phyloP scores from a whole-genome alignment of 495 filamentous ascomycete genomes.

The Aspergillus conjunctus region DNA sequence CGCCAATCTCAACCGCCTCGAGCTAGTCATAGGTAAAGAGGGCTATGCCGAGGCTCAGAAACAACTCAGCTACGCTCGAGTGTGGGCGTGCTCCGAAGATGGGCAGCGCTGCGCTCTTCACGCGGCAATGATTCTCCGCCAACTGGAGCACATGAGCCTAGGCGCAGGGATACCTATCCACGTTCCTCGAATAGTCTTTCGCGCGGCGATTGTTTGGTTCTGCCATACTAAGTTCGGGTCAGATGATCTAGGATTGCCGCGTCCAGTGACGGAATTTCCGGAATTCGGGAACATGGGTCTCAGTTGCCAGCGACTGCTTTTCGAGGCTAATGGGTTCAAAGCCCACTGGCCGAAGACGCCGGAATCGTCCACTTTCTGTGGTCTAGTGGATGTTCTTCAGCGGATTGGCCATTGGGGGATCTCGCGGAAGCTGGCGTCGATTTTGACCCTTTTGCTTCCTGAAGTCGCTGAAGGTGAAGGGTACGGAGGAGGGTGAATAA shows the following conservation, averaged over 20 bases:
- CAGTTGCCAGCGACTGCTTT: not conserved
- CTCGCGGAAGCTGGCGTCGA: not conserved
- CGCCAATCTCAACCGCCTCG: conserved; percentile 32
- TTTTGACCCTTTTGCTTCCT: not conserved
- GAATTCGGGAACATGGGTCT: not conserved
- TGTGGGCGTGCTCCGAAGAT: not conserved
- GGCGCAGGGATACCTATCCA: not conserved
- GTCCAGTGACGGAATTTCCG: not conserved
- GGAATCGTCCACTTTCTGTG: not conserved
- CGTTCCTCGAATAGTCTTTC: not conserved
- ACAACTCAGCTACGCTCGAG: conserved; percentile 5
- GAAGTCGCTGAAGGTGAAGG: too few species aligned
- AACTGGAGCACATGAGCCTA: not conserved
- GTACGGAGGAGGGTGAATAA: not conserved
- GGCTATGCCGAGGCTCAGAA: conserved; percentile 15
- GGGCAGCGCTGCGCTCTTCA: not conserved
- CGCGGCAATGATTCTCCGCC: not conserved
- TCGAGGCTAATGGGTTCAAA: not conserved
- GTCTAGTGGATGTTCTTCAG: not conserved
- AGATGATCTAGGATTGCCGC: not conserved
- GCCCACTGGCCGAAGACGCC: not conserved
- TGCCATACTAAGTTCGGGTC: not conserved
- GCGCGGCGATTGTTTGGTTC: not conserved
- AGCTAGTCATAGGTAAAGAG: conserved; percentile 29
- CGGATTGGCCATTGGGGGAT: not conserved